Evolutionary conservation across 768 basidiomycete species (phyloP), one percentile per base, ranked within the genome.

Genomic region (Mycena galopus): DNA sequence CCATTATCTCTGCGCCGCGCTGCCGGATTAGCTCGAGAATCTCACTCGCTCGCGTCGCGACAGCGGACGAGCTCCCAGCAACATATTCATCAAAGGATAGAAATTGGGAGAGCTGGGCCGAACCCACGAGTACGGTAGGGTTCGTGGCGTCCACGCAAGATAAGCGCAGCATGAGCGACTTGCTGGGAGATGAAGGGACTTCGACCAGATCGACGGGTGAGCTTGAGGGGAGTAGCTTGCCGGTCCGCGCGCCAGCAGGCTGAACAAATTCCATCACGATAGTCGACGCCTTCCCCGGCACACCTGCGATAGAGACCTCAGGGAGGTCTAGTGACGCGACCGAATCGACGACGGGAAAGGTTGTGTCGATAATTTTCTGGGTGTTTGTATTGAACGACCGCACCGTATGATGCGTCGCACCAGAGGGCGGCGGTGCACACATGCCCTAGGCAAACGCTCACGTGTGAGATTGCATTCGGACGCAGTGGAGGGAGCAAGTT

Each of bases 91-190:
- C 81, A 50, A 88, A 76, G 25, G 83, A 79, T 53, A 89, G 82
- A 39, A 83, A 79, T 8, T 72, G 55, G 25, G 78, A 73, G 42
- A 94, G 82, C 47, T 89, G 87, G 0, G 79, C 70, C 5, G 84
- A 79, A 37, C 80, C 65, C 74, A 93, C 84, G 80, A 94, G 90
- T 19, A 94, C 88, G 8, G 90, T 91, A 0, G 93, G 93, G 78
- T 94, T 94, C 19, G 93, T 91, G 2, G 92, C 92, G 76, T 94
- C 93, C 16, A 94, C 86, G 11, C 91, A 84, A 14, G 92, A 92
- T 1, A 83, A 86, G 50, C 78, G 79, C 63, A 88, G 69, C 25
- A 66, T 73, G 32, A 75, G 72, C 42, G 75, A 67, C 32, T 78
- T 60, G 27, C 65, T 66, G n/a, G 47, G 51, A 21, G 77, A 71